A percentile compares a stretch with the other conserved stretches of the same genome.
These are phyloP conservation scores for Spinellus fusiger DNA, from an alignment of 192 early-diverging fungal genomes.

Conservation along the genomic window DNA sequence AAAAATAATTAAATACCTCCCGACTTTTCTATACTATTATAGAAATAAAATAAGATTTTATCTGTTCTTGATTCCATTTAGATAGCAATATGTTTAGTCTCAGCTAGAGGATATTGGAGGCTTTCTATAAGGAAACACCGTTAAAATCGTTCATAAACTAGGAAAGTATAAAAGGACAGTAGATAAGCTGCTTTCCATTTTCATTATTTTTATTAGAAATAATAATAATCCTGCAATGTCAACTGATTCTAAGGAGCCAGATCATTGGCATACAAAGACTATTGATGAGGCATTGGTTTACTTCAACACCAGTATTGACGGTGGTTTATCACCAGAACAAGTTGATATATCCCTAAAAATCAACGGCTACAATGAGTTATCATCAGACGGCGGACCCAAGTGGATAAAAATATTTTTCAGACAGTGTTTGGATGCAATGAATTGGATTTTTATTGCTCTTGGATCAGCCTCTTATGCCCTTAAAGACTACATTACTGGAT, in stretches of 20 bases:
- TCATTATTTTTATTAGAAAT: too few relatives aligned
- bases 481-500: conserved; percentile 60
- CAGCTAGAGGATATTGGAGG: too few relatives aligned
- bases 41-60: too few relatives aligned
- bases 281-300: not conserved
- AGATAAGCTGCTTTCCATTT: too few relatives aligned
- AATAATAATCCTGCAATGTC: not conserved
- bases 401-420: conserved; percentile 55
- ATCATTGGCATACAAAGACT: conserved; percentile 9
- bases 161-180: too few relatives aligned
- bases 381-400: conserved; percentile 51
- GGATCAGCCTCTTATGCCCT: conserved; percentile 49
- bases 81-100: too few relatives aligned
- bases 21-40: not conserved
- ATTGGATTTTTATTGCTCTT: conserved; percentile 44
- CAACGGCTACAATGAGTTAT: conserved; percentile 59
- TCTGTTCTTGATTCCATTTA: too few relatives aligned
- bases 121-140: too few relatives aligned
- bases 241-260: not conserved
- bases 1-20: not conserved
- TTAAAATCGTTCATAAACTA: too few relatives aligned
- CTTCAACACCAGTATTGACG: not conserved
- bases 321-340: conserved; percentile 35
- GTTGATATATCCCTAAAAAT: conserved; percentile 30
- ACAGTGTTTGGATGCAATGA: conserved; percentile 60